Percentiles rank a stretch among this genome's conserved stretches.
Evolutionary conservation across 1,284 basidiomycete species (phyloP).

Genomic region (Fistulina hepatica): DNA sequence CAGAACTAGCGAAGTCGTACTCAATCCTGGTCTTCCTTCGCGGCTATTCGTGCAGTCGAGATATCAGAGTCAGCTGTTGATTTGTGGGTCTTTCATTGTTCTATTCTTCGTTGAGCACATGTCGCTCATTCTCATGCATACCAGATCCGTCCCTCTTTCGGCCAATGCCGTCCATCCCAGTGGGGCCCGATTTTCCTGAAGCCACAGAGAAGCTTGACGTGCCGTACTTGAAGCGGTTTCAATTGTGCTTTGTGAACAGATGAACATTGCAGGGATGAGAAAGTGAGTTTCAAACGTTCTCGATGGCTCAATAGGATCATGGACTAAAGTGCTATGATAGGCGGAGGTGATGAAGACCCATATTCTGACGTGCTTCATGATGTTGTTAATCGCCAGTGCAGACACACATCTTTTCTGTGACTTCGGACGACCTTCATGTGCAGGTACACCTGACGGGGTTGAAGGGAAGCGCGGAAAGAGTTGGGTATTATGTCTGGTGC

Average conservation of each 20-base stretch:
- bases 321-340: slow-evolving; percentile 18
- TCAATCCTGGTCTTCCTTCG: slow-evolving; percentile 38
- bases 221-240: slow-evolving; percentile 41
- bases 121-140: slow-evolving; percentile 2
- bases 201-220: slow-evolving; percentile 24
- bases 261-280: slow-evolving; percentile 32
- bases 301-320: neutral
- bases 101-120: neutral
- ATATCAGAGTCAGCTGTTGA: slow-evolving; percentile 43
- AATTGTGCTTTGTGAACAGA: slow-evolving; percentile 35
- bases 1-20: slow-evolving; percentile 34
- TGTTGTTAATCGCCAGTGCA: slow-evolving; percentile 40
- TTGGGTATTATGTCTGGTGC: slow-evolving; percentile 45
- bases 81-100: slow-evolving; percentile 32
- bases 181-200: slow-evolving; percentile 8
- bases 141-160: slow-evolving; percentile 26
- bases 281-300: slow-evolving; percentile 29
- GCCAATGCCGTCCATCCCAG: slow-evolving; percentile 23
- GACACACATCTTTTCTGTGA: slow-evolving; percentile 67
- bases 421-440: slow-evolving; percentile 66
- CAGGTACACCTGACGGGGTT: slow-evolving; percentile 55
- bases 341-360: slow-evolving; percentile 32
- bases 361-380: slow-evolving; percentile 45
- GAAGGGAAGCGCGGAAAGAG: slow-evolving; percentile 30
- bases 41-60: slow-evolving; percentile 37